Conservation (phyloP, 495 filamentous ascomycete genomes). For the Neurospora tetraspora region DNA sequence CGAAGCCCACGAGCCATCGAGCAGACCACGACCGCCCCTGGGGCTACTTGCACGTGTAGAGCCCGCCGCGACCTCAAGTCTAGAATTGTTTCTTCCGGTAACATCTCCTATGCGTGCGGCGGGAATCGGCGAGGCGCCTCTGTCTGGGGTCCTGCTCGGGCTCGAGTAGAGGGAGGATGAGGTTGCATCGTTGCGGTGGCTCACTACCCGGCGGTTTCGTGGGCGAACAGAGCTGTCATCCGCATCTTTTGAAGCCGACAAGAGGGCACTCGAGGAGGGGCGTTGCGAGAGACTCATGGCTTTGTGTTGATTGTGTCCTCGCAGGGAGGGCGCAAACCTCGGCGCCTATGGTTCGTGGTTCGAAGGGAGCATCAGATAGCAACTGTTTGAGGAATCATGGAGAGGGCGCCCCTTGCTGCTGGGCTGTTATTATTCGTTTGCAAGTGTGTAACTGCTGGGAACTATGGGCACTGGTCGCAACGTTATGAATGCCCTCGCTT, state of each 20-base stretch:
- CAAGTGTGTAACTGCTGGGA: neutral
- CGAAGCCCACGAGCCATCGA: constrained; percentile 34
- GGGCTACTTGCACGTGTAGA: constrained; percentile 22
- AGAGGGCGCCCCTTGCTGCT: neutral
- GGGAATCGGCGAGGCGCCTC: constrained; percentile 33
- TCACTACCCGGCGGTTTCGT: constrained; percentile 21
- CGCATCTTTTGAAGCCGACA: constrained; percentile 11
- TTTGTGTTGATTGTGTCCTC: constrained; percentile 15
- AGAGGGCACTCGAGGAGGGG: constrained; percentile 17
- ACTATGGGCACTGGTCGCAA: neutral
- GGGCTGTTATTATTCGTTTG: neutral
- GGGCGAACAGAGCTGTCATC: constrained; percentile 16
- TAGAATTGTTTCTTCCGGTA: constrained; percentile 25
- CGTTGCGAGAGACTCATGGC: constrained; percentile 21
- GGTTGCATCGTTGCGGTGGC: constrained; percentile 2
- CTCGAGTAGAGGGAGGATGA: constrained; percentile 15
- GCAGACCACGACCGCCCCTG: constrained; percentile 24
- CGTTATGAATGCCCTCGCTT: neutral
- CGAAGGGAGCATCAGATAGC: constrained; percentile 23
- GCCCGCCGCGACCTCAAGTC: constrained; percentile 18
- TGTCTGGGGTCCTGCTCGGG: constrained; percentile 17
- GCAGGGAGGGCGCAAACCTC: constrained; percentile 17
- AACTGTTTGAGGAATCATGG: neutral
- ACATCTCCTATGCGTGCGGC: constrained; percentile 26
- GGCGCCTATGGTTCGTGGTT: constrained; percentile 11